Evolutionary conservation across 2,329 filamentous ascomycete species (phyloP).

Genomic region (Xylariales sp.): DNA sequence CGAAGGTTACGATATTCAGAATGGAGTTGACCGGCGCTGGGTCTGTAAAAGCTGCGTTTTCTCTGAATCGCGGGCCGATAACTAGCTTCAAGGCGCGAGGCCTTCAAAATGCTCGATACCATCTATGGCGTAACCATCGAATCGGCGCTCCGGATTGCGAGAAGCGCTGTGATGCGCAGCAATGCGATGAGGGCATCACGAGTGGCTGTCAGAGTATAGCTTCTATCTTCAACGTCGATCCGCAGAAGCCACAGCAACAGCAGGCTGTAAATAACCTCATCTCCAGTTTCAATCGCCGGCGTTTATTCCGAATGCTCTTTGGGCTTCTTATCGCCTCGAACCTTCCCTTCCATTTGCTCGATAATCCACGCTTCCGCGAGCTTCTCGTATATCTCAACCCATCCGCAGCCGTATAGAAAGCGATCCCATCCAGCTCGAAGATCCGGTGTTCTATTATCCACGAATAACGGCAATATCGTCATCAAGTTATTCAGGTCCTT

Average conservation of each 20-base stretch:
- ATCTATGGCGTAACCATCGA: neutral
- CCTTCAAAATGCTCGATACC: neutral
- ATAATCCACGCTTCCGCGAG: neutral
- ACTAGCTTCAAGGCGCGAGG: neutral
- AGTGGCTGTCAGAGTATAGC: neutral
- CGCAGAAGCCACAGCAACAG: neutral
- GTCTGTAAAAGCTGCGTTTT: neutral
- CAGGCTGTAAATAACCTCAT: slow-evolving; percentile 1
- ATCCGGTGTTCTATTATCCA: neutral
- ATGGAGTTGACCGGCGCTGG: neutral
- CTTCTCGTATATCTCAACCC: slow-evolving; percentile 2
- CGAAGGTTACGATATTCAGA: neutral
- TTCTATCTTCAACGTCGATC: neutral
- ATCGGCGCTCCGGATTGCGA: neutral
- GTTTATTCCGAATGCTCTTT: neutral
- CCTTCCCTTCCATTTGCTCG: neutral
- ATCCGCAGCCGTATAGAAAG: neutral
- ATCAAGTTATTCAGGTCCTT: neutral
- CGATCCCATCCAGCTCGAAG: neutral
- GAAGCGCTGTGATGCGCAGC: neutral
- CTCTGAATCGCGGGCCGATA: neutral
- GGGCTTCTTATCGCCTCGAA: neutral
- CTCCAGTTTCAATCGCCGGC: neutral
- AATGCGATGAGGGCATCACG: neutral
- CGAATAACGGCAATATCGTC: neutral